A percentile compares a stretch with the other conserved stretches of the same genome.
Conservation (phyloP, 2,329 filamentous ascomycete species). For the Monascus ruber region DNA sequence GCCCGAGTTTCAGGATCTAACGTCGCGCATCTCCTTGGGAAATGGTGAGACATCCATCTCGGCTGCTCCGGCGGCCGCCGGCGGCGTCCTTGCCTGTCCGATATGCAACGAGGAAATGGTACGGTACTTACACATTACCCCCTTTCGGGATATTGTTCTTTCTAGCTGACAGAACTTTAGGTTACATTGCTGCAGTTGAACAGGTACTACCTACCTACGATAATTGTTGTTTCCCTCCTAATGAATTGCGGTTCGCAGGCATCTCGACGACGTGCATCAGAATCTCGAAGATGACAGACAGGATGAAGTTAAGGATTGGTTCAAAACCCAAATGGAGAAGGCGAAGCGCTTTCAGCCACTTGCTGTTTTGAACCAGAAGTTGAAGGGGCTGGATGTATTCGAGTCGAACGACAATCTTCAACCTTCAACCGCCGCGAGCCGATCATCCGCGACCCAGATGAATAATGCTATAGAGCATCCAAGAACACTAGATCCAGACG, state of each 20-base stretch:
- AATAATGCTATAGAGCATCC: conserved; percentile 21
- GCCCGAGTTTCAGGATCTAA: conserved; percentile 64
- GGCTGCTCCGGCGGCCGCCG: conserved; percentile 42
- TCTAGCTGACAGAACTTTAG: conserved; percentile 34
- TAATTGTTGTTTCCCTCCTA: conserved; percentile 2
- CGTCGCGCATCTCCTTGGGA: conserved; percentile 65
- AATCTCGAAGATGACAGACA: conserved; percentile 81
- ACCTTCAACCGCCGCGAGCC: conserved; percentile 26
- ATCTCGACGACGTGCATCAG: conserved; percentile 80
- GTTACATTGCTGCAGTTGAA: conserved; percentile 89
- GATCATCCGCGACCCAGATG: conserved; percentile 13
- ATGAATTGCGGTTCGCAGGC: conserved; percentile 32
- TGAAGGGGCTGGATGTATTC: conserved; percentile 85
- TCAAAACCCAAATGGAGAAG: conserved; percentile 86
- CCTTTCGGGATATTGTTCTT: neutral
- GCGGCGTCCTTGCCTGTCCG: conserved; percentile 72
- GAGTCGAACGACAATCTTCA: conserved; percentile 69
- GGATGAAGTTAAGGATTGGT: conserved; percentile 94
- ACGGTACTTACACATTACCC: conserved; percentile 13
- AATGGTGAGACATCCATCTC: conserved; percentile 42
- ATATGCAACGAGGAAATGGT: conserved; percentile 99
- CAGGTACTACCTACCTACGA: conserved; percentile 37
- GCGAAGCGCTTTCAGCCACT: conserved; percentile 88
- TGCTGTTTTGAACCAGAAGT: conserved; percentile 82
- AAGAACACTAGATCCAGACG: conserved; percentile 61